Evolutionary conservation across 2,329 filamentous ascomycete species (phyloP), one percentile per base, ranked within the genome.

Genomic region (Monosporascus sp.): DNA sequence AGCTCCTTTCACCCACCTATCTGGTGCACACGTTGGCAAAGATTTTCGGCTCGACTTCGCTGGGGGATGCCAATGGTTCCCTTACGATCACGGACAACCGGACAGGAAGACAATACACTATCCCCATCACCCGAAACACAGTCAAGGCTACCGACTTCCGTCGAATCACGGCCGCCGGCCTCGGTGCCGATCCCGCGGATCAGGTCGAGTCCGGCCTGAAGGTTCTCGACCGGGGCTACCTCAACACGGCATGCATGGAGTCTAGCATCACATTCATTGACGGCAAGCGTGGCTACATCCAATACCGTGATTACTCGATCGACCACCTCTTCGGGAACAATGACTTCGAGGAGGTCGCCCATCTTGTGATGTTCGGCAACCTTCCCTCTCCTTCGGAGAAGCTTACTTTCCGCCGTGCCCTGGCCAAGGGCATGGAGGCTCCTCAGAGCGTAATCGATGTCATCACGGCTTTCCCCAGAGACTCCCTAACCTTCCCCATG

Each of bases 301-400:
- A 67, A 51, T 72, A 68, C 51, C 65, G 70, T 5, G 64, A 65
- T 8, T 65, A 69, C 51, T 55, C 61, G 7, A 68, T 72, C 35
- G 53, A 60, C 24, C 45, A 61, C 11, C 49, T 65, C 2, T 55
- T 57, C 27, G 24, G 55, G 3, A 55, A 58, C 3, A 51, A 60
- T 48, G 55, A 60, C 40, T 65, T 57, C 37, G 62, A 65, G 38
- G 62, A 65, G 5, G 58, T 65, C n/a, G 16, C 56, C n/a, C 52
- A 52, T 27, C 54, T 56, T 4, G 43, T 56, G 9, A 49, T 56
- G 31, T 56, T 46, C 45, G 54, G 52, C 24, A 26, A 51, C 9
- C 45, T 56, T 2, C 54, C 54, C 31, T 46, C 54, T 22, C 37
- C 17, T 3, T n/a, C 43, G 8, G 44, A 54, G 48, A 51, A 51